Evolutionary conservation across 2,329 filamentous ascomycete species (phyloP).

Genomic region (Aureobasidium sp.): DNA sequence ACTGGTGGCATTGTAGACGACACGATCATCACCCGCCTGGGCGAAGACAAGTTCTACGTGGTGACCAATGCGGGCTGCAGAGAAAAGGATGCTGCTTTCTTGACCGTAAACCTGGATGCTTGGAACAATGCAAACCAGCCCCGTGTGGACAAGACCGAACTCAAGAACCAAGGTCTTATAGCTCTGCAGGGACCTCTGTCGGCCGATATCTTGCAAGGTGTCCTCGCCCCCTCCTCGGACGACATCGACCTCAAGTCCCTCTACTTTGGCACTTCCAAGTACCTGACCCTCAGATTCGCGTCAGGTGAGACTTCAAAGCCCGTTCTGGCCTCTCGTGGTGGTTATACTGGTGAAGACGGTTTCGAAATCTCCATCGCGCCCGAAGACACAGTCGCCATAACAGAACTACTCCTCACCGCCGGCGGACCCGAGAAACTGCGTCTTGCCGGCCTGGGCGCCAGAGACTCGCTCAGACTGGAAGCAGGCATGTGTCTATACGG

Average conservation of each 20-base stretch:
- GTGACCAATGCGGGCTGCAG: slow-evolving; percentile 92
- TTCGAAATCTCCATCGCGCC: slow-evolving; percentile 88
- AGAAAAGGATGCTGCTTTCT: slow-evolving; percentile 76
- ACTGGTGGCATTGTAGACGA: slow-evolving; percentile 94
- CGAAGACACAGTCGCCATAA: slow-evolving; percentile 55
- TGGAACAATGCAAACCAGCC: slow-evolving; percentile 44
- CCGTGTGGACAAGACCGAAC: slow-evolving; percentile 31
- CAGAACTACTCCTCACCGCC: slow-evolving; percentile 59
- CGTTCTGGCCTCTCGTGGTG: slow-evolving; percentile 74
- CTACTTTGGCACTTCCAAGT: slow-evolving; percentile 72
- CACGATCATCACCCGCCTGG: slow-evolving; percentile 78
- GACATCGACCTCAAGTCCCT: slow-evolving; percentile 51
- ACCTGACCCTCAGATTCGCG: slow-evolving; percentile 55
- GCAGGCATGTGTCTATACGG: slow-evolving; percentile 99
- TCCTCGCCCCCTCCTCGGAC: slow-evolving; percentile 47
- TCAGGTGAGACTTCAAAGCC: slow-evolving; percentile 42
- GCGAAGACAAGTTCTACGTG: slow-evolving; percentile 68
- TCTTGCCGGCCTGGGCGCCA: slow-evolving; percentile 79
- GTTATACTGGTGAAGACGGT: slow-evolving; percentile 96
- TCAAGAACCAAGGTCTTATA: slow-evolving; percentile 63
- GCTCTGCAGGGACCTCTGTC: slow-evolving; percentile 83
- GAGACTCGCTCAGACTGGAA: slow-evolving; percentile 87
- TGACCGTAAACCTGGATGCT: slow-evolving; percentile 58
- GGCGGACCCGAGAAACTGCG: slow-evolving; percentile 55
- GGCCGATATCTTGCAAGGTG: slow-evolving; percentile 56